Conservation (phyloP, 345 rosid species). For the Heritiera fomes region DNA sequence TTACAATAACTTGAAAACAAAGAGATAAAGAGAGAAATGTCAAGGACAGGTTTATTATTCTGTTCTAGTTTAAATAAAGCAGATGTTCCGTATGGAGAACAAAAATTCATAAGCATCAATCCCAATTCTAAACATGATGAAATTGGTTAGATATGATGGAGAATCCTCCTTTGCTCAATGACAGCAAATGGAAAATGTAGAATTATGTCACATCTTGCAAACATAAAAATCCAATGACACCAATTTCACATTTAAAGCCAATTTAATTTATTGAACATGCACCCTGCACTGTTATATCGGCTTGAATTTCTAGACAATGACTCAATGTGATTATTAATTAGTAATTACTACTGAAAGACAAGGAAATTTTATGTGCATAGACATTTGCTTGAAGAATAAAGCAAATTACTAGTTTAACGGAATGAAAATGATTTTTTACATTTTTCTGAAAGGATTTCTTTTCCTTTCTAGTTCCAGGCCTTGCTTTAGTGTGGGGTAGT, state of each 20-base stretch:
- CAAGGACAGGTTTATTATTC: background rate
- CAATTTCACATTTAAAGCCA: background rate
- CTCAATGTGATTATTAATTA: too few relatives aligned
- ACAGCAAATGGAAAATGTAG: background rate
- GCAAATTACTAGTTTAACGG: too few relatives aligned
- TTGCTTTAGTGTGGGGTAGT: background rate
- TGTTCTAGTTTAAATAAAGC: background rate
- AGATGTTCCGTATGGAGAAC: background rate
- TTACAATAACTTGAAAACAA: conserved; percentile 48
- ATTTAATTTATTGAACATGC: background rate
- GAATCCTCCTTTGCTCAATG: background rate
- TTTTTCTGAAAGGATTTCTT: too few relatives aligned
- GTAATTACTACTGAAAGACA: background rate
- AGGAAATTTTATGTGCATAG: background rate
- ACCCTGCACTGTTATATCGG: background rate
- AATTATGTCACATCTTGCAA: background rate
- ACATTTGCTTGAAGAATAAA: too few relatives aligned
- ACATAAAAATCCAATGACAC: background rate
- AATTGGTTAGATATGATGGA: background rate
- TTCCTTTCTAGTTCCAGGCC: background rate
- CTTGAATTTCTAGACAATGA: background rate
- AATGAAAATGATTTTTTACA: too few relatives aligned
- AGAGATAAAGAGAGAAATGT: background rate
- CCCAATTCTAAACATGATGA: background rate
- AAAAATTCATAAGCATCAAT: background rate